Conservation (phyloP, 257 asterid species). For the Fraxinus anomala region DNA sequence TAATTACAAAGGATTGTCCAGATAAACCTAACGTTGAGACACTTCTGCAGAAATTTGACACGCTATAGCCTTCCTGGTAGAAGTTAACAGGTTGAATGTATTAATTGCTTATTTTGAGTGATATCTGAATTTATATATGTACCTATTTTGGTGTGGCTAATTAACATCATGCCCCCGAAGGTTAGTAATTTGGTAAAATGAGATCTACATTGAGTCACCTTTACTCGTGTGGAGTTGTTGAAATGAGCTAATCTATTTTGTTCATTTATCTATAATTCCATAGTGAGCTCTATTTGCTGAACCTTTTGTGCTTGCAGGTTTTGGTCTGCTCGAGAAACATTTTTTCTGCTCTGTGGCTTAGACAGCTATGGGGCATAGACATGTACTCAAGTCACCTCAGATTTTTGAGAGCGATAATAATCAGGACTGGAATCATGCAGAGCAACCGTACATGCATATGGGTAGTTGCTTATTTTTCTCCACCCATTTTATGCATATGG, state of each 20-base stretch:
- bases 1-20: too few relatives aligned
- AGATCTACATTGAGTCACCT: not conserved
- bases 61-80: too few relatives aligned
- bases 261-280: not conserved
- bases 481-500: not conserved
- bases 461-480: conserved; percentile 13
- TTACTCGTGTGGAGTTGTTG: not conserved
- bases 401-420: conserved; percentile 56
- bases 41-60: too few relatives aligned
- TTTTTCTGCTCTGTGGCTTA: conserved; percentile 14
- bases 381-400: conserved; percentile 56
- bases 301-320: conserved; percentile 37
- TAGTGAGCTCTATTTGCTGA: not conserved
- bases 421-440: conserved; percentile 59
- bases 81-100: too few relatives aligned
- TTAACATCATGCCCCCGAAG: not conserved
- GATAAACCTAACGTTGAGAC: too few relatives aligned
- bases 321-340: conserved; percentile 16
- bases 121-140: too few relatives aligned
- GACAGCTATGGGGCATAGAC: conserved; percentile 56
- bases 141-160: not conserved
- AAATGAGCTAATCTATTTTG: not conserved
- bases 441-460: conserved; percentile 56
- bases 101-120: not conserved
- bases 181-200: not conserved